A percentile compares a stretch with the other conserved stretches of the same genome.
Evolutionary conservation across 2,329 filamentous ascomycete genomes (phyloP).

Genomic region (Ceratocystiopsis sp.): DNA sequence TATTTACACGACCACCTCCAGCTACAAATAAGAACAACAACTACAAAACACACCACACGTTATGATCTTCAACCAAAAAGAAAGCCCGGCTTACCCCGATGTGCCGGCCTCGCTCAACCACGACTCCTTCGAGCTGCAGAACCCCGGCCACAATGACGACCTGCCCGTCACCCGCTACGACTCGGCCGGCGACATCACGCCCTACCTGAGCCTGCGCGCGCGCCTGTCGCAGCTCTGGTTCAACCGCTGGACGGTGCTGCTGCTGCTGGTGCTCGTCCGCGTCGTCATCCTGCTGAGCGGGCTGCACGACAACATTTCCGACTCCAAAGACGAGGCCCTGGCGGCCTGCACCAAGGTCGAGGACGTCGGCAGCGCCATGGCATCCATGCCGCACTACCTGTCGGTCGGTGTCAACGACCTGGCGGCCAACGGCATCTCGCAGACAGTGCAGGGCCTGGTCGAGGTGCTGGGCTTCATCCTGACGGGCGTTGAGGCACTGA

Average conservation of each 20-base stretch:
- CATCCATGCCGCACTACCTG: conserved; percentile 95
- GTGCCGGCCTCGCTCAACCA: too few species aligned
- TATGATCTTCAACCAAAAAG: too few species aligned
- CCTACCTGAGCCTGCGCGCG: conserved; percentile 79
- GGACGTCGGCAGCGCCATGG: conserved; percentile 84
- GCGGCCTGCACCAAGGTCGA: conserved; percentile 86
- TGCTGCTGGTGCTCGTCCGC: conserved; percentile 70
- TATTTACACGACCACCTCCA: too few species aligned
- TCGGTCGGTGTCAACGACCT: conserved; percentile 76
- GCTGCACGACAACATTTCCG: conserved; percentile 56
- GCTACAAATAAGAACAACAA: too few species aligned
- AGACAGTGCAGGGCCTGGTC: conserved; percentile 65
- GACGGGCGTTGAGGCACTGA: conserved; percentile 69
- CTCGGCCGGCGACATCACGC: conserved; percentile 58
- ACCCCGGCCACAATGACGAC: too few species aligned
- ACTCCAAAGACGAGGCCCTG: conserved; percentile 66
- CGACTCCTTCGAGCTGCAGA: too few species aligned
- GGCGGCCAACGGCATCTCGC: conserved; percentile 62
- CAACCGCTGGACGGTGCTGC: conserved; percentile 88
- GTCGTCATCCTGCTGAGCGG: conserved; percentile 59
- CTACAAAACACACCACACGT: too few species aligned
- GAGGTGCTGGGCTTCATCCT: conserved; percentile 62
- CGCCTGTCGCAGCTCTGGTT: conserved; percentile 93
- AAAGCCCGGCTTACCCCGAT: too few species aligned
- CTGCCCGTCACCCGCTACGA: conserved; percentile 14